Conservation (phyloP, 116 monocot species). For the Cymodocea nodosa region DNA sequence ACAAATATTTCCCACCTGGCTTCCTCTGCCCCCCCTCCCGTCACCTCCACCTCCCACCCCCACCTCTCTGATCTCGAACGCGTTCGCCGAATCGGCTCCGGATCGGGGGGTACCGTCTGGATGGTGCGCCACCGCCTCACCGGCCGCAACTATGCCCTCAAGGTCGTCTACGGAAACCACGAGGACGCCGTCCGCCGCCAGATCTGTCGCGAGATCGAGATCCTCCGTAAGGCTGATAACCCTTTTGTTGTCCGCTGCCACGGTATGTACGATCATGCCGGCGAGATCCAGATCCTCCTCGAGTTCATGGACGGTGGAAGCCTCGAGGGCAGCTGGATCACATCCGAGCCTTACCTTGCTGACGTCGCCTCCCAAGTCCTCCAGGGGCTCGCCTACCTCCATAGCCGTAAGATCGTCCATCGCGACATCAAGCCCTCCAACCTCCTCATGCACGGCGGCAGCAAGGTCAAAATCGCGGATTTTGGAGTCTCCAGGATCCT, state of each 20-base stretch:
- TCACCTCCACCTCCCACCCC: not conserved
- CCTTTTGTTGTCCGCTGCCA: constrained; percentile 46
- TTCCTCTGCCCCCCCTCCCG: no score
- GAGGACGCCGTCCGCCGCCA: constrained; percentile 36
- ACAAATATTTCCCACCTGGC: no score
- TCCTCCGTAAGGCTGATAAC: constrained; percentile 31
- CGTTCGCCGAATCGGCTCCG: constrained; percentile 29
- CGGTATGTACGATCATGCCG: constrained; percentile 35
- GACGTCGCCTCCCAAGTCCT: constrained; percentile 35
- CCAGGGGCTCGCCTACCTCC: constrained; percentile 36
- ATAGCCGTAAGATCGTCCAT: constrained; percentile 36
- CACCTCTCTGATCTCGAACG: constrained; percentile 29
- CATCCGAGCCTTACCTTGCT: constrained; percentile 24
- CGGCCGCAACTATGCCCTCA: constrained; percentile 21
- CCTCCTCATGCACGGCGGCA: constrained; percentile 22
- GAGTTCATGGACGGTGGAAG: constrained; percentile 52
- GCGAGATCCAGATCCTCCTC: constrained; percentile 47
- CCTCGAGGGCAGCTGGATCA: constrained; percentile 22
- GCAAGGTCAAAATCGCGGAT: constrained; percentile 41
- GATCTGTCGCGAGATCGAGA: constrained; percentile 55
- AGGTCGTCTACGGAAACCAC: constrained; percentile 40
- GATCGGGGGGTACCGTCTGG: constrained; percentile 37
- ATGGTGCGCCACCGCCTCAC: constrained; percentile 35
- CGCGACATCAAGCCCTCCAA: constrained; percentile 57
- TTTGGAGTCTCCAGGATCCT: constrained; percentile 39